phyloP scores from a whole-genome alignment of 2,329 filamentous ascomycete species.

The Capronia coronata region DNA sequence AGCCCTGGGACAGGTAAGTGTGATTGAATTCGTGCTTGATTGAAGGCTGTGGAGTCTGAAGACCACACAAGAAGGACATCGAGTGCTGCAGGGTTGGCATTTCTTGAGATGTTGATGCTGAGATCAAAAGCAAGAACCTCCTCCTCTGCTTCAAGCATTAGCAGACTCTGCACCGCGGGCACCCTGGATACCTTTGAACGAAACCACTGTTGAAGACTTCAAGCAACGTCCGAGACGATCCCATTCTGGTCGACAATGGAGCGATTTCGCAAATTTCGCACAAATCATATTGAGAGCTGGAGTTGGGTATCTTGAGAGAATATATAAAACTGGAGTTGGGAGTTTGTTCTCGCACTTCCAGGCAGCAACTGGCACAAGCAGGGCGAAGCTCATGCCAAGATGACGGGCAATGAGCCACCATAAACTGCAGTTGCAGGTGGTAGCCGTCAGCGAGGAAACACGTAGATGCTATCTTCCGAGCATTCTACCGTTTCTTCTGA shows the following conservation, averaged over 20 bases:
- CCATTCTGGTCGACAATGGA: conserved; percentile 38
- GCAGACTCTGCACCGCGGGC: background rate
- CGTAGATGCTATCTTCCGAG: background rate
- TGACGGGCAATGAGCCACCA: too few species aligned
- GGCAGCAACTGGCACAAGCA: too few species aligned
- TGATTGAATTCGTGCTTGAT: background rate
- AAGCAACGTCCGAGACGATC: conserved; percentile 29
- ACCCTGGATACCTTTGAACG: conserved; percentile 31
- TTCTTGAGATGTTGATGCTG: conserved; percentile 8
- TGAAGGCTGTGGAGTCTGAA: background rate
- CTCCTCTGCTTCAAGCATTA: conserved; percentile 10
- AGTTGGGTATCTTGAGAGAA: conserved; percentile 14
- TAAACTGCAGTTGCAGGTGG: too few species aligned
- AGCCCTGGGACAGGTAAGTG: background rate
- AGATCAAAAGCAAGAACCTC: conserved; percentile 2
- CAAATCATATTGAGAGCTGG: conserved; percentile 12
- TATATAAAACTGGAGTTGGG: conserved; percentile 1
- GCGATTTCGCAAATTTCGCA: conserved; percentile 38
- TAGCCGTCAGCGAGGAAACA: too few species aligned
- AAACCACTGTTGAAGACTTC: conserved; percentile 21
- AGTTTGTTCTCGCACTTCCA: background rate
- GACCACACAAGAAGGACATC: conserved; percentile 16
- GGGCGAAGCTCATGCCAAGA: too few species aligned
- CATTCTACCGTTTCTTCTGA: conserved; percentile 7
- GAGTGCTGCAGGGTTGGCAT: background rate